phyloP scores from a whole-genome alignment of 208 protist genomes.

The Sergeia podlipaevii region DNA sequence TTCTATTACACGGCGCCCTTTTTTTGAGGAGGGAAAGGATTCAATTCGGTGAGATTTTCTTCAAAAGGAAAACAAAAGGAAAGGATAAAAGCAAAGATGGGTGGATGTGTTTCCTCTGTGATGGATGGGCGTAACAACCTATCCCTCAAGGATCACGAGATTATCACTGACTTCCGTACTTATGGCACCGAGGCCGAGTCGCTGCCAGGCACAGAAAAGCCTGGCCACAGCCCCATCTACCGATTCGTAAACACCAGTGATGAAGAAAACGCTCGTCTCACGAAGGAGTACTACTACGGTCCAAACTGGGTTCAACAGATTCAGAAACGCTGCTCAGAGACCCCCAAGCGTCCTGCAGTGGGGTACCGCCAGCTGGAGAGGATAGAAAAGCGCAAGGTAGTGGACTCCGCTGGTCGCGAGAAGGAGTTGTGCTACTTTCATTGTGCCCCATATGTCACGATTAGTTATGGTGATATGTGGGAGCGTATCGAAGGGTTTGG shows the following conservation, averaged over 20 bases:
- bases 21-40: not conserved
- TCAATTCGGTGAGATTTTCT: not conserved
- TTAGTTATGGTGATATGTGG: constrained; percentile 52
- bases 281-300: constrained; percentile 31
- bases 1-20: no score
- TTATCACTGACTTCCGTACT: constrained; percentile 22
- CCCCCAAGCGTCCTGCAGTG: constrained; percentile 26
- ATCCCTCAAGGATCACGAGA: constrained; percentile 23
- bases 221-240: constrained; percentile 36
- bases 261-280: constrained; percentile 24
- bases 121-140: constrained; percentile 28
- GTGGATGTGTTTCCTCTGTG: constrained; percentile 39
- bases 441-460: constrained; percentile 22
- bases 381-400: constrained; percentile 38
- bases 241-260: constrained; percentile 26
- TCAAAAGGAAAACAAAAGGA: constrained; percentile 1
- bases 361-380: constrained; percentile 49
- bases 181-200: constrained; percentile 26
- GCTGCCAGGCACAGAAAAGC: constrained; percentile 22
- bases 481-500: constrained; percentile 40
- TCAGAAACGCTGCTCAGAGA: constrained; percentile 13
- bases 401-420: constrained; percentile 21
- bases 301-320: constrained; percentile 29
- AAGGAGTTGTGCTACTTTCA: constrained; percentile 41
- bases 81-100: constrained; percentile 17